Evolutionary conservation across 2,329 filamentous ascomycete species (phyloP).

Genomic region (Talaromyces sp.): DNA sequence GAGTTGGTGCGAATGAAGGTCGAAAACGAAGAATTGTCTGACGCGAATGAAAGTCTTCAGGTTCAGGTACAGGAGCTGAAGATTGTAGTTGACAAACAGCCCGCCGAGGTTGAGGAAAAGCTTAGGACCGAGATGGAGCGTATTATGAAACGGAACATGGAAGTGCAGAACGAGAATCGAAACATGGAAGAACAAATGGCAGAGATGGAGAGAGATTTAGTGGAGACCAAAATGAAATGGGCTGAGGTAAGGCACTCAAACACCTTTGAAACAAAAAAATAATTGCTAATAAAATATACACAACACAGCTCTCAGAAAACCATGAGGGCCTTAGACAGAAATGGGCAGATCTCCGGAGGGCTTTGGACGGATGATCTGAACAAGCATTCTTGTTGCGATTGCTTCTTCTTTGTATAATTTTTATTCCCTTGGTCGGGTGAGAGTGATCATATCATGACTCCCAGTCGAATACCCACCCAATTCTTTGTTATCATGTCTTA

Average conservation of each 20-base stretch:
- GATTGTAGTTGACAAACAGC: conserved; percentile 83
- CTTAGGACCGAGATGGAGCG: conserved; percentile 83
- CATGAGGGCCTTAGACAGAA: conserved; percentile 72
- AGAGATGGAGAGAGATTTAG: conserved; percentile 88
- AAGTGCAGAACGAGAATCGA: conserved; percentile 91
- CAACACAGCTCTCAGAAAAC: conserved; percentile 60
- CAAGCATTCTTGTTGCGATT: conserved; percentile 2
- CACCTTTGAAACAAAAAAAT: background rate
- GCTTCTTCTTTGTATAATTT: conserved; percentile 17
- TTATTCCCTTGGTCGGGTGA: background rate
- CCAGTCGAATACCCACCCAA: background rate
- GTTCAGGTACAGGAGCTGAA: conserved; percentile 82
- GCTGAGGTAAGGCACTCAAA: conserved; percentile 69
- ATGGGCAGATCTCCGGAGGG: conserved; percentile 68
- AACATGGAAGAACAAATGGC: conserved; percentile 82
- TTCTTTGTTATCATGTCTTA: conserved; percentile 11
- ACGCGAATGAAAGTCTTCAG: conserved; percentile 83
- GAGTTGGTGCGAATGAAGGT: conserved; percentile 91
- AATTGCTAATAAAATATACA: conserved; percentile 19
- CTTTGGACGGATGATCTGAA: conserved; percentile 42
- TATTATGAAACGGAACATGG: conserved; percentile 86
- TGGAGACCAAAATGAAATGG: conserved; percentile 90
- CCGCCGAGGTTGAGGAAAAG: conserved; percentile 77
- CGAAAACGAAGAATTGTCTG: conserved; percentile 82
- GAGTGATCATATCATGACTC: background rate